These are phyloP conservation scores for Meripilus lineatus DNA, from an alignment of 1,284 basidiomycete genomes.

Conservation along the genomic window DNA sequence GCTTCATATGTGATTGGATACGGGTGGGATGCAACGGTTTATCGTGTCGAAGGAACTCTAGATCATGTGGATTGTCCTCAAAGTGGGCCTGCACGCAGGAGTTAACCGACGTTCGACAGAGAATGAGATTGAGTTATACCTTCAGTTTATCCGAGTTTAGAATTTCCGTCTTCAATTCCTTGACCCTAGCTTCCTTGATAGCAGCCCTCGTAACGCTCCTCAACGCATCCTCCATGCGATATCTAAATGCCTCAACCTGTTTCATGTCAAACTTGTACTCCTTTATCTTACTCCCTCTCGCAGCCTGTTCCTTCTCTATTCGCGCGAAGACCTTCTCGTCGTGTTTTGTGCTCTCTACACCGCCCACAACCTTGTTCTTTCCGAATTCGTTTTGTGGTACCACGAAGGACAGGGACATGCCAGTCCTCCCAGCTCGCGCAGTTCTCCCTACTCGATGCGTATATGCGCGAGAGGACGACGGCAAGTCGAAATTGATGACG, in stretches of 20 bases:
- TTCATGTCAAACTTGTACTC: slow-evolving; percentile 93
- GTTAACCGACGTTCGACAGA: background rate
- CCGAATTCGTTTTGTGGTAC: slow-evolving; percentile 76
- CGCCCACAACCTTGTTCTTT: slow-evolving; percentile 69
- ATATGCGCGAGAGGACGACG: slow-evolving; percentile 84
- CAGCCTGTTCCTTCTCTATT: slow-evolving; percentile 73
- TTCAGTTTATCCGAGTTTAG: slow-evolving; percentile 95
- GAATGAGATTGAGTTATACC: slow-evolving; percentile 38
- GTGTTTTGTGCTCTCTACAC: slow-evolving; percentile 59
- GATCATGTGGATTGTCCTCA: slow-evolving; percentile 93
- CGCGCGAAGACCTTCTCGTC: slow-evolving; percentile 80
- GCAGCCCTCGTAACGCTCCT: slow-evolving; percentile 83
- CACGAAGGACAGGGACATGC: slow-evolving; percentile 90
- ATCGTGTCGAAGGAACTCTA: slow-evolving; percentile 93
- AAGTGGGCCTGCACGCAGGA: slow-evolving; percentile 76
- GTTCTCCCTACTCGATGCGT: slow-evolving; percentile 96
- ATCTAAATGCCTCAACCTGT: slow-evolving; percentile 97
- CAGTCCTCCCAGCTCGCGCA: slow-evolving; percentile 91
- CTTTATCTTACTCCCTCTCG: slow-evolving; percentile 73
- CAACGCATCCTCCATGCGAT: slow-evolving; percentile 96
- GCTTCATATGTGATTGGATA: slow-evolving; percentile 91
- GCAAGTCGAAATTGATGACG: slow-evolving; percentile 98
- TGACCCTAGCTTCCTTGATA: slow-evolving; percentile 89
- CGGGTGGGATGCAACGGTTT: slow-evolving; percentile 87
- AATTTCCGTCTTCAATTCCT: slow-evolving; percentile 93